Base-by-base conservation (phyloP, 2,329 filamentous ascomycete genomes). In the Chaetothyriales sp. region DNA sequence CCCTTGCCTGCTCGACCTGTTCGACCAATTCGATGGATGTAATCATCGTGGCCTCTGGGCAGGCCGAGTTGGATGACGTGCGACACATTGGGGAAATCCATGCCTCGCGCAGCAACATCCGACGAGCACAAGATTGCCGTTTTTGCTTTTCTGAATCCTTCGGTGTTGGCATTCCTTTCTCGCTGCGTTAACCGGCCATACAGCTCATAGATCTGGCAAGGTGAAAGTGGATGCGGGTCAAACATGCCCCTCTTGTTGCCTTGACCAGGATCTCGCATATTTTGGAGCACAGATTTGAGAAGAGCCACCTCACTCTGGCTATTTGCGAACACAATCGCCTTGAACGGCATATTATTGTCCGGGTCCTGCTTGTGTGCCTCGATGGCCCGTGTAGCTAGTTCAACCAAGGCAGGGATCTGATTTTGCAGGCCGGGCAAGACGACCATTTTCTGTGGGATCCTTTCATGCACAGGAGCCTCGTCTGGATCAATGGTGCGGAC, bases 321-420 rank as follows among this genome's bases (percentile, higher is more conserved):
- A 61, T 85, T 85, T 65, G 90, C 83, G 70, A 95, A 98, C 43
- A 95, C 72, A 53, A 98, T 93, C n/a, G 87, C 86, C 74, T 98
- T 98, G 77, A 96, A 95, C 0, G 86, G 85, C 68, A 55, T 66
- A 62, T 55, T 65, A 59, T 59, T 68, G 53, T 43, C 62, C 51
- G 54, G 64, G 48, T 68, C 64, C 15, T 60, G 47, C 43, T 59
- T 60, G 18, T 69, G 64, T 20, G 70, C 68, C 26, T 72, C 59
- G 52, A 49, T 64, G 50, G 53, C 64, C 59, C 84, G 80, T 36
- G 81, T 70, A 46, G 82, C 71, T 48, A 95, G 74, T 66, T 96
- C 89, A 49, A 92, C 74, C 18, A 96, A 65, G 2, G 83, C 69
- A 15, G 92, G 87, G 54, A 86, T 73, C 43, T 81, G 69, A 65